Evolutionary conservation across 257 asterid species (phyloP), one percentile per base, ranked within the genome.

Genomic region (Catharanthus roseus): DNA sequence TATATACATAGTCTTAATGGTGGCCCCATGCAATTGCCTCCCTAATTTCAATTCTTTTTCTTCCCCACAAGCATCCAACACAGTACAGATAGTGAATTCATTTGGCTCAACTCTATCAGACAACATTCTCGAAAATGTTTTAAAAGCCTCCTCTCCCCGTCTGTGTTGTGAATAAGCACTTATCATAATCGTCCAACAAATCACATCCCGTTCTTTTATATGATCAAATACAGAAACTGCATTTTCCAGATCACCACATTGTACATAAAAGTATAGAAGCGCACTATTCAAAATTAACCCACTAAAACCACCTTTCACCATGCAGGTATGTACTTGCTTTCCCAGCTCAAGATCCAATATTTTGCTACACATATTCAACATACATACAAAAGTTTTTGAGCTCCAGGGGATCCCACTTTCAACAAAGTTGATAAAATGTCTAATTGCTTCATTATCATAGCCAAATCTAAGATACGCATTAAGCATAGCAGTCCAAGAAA

Each of bases 401-500:
- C 85, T 92, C 81, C 93, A 85, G 23, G 21, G 44, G 38, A 82
- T 21, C 38, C 93, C 97, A 75, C 77, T 21, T 36, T 69, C 53
- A 54, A 84, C 80, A 80, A 92, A 88, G 80, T 90, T 89, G 0
- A 39, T 38, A 41, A 86, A 87, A 72, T 84, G 77, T 56, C 77
- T 73, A 69, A 81, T 24, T 66, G 91, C 97, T 63, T 87, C 91
- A 23, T 75, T 44, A 2, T 74, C 74, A 0, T 79, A 76, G 28
- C 93, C 93, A 74, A 81, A 80, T 72, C 67, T 86, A 67, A 82
- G 78, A 78, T 92, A 92, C 73, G 96, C 98, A 73, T 92, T 88
- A 72, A 92, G 86, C 97, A 92, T 85, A 56, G 97, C 96, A 47
- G 96, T 92, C 98, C 98, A 92, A 44, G 98, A 90, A 71, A 92